Evolutionary conservation across 2,329 filamentous ascomycete genomes (phyloP).

Genomic region (Beauveria varroae): DNA sequence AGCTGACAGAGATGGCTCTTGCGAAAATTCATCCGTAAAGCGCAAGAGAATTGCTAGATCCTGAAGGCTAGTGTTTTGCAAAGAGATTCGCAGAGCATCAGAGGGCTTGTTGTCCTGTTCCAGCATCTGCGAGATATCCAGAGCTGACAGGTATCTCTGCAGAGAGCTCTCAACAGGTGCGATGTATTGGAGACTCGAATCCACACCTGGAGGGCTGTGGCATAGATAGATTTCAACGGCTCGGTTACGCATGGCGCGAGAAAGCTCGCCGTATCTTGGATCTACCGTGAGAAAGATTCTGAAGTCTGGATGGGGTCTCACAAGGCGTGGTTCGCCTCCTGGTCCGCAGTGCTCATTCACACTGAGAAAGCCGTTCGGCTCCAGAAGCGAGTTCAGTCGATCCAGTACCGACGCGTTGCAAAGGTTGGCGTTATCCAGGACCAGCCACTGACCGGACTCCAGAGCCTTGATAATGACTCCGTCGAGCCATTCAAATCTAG

Average conservation of each 20-base stretch:
- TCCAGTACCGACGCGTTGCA: slow-evolving; percentile 94
- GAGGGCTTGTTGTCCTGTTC: slow-evolving; percentile 17
- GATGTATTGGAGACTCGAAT: slow-evolving; percentile 31
- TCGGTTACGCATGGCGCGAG: slow-evolving; percentile 92
- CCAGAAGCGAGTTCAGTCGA: slow-evolving; percentile 85
- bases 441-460: slow-evolving; percentile 80
- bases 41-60: slow-evolving; percentile 35
- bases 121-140: slow-evolving; percentile 23
- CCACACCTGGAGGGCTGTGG: slow-evolving; percentile 26
- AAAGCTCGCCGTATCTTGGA: slow-evolving; percentile 84
- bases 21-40: slow-evolving; percentile 21
- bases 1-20: slow-evolving; percentile 9
- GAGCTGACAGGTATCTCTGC: slow-evolving; percentile 37
- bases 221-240: slow-evolving; percentile 82
- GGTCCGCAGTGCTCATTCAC: slow-evolving; percentile 88
- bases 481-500: slow-evolving; percentile 93
- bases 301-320: slow-evolving; percentile 79
- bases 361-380: slow-evolving; percentile 78
- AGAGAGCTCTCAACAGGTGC: slow-evolving; percentile 42
- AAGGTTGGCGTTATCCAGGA: slow-evolving; percentile 94
- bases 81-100: slow-evolving; percentile 25
- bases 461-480: slow-evolving; percentile 85
- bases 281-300: slow-evolving; percentile 92
- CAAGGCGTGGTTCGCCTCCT: slow-evolving; percentile 71
- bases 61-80: slow-evolving; percentile 40